A percentile compares a stretch with the other conserved stretches of the same genome.
Evolutionary conservation across 2,329 filamentous ascomycete genomes (phyloP).

Genomic region (Cladophialophora chaetospira): DNA sequence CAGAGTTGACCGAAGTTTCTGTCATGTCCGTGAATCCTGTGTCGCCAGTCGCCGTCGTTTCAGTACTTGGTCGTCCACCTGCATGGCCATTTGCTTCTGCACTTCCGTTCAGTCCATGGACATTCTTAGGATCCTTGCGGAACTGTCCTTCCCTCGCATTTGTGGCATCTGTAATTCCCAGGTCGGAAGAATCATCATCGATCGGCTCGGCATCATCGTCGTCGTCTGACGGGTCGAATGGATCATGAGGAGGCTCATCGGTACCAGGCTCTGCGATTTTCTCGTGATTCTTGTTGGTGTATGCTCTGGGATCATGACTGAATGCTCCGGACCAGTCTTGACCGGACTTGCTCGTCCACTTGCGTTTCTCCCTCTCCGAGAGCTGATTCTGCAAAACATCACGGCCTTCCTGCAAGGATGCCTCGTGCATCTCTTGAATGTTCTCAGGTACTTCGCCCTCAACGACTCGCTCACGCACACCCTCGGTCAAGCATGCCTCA

Average conservation of each 20-base stretch:
- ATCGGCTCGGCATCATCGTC: conserved; percentile 35
- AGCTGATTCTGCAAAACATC: conserved; percentile 75
- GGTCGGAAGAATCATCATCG: conserved; percentile 44
- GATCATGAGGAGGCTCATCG: conserved; percentile 56
- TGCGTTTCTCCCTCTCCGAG: conserved; percentile 68
- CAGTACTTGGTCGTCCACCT: conserved; percentile 32
- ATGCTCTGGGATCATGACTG: conserved; percentile 70
- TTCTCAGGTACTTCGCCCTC: conserved; percentile 70
- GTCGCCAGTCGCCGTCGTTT: conserved; percentile 47
- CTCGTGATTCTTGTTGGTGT: conserved; percentile 55
- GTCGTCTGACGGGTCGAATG: conserved; percentile 50
- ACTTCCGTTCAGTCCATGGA: conserved; percentile 31
- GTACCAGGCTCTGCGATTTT: conserved; percentile 60
- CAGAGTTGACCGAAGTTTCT: conserved; percentile 21
- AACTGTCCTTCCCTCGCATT: conserved; percentile 35
- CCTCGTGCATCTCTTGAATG: conserved; percentile 76
- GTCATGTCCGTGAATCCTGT: conserved; percentile 36
- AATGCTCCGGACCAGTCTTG: conserved; percentile 88
- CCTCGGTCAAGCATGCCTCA: conserved; percentile 88
- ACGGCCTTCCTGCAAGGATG: conserved; percentile 75
- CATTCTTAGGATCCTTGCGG: conserved; percentile 33
- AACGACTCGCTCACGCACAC: conserved; percentile 73
- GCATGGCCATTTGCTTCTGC: conserved; percentile 20
- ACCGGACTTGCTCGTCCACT: conserved; percentile 77
- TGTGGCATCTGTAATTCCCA: conserved; percentile 62